phyloP scores from a whole-genome alignment of 169 alveolate species.

The Plasmodium knowlesi region DNA sequence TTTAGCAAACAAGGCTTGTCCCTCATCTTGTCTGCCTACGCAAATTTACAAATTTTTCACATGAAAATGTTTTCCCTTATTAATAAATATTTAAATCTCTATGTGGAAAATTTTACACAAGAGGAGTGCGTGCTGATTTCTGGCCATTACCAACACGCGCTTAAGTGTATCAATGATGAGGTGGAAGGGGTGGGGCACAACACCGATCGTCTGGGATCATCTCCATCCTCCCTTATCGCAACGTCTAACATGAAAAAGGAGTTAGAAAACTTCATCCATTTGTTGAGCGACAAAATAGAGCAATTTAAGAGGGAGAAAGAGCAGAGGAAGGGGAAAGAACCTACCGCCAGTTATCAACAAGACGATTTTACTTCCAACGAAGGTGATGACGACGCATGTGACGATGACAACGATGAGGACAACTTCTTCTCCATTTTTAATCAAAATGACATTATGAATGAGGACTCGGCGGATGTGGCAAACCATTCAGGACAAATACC shows the following conservation, averaged over 20 bases:
- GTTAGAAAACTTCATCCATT: slow-evolving; percentile 1
- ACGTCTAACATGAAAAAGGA: slow-evolving; percentile 35
- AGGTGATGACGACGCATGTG: slow-evolving; percentile 22
- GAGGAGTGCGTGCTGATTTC: slow-evolving; percentile 42
- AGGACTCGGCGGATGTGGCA: background rate
- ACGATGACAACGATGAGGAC: slow-evolving; percentile 18
- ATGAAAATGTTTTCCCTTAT: slow-evolving; percentile 48
- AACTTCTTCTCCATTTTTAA: slow-evolving; percentile 56
- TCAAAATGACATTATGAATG: slow-evolving; percentile 38
- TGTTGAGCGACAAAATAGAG: slow-evolving; percentile 17
- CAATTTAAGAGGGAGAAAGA: background rate
- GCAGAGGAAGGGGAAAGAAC: background rate
- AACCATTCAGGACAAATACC: background rate
- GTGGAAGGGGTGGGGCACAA: background rate
- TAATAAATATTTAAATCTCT: slow-evolving; percentile 51
- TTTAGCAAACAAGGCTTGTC: slow-evolving; percentile 65
- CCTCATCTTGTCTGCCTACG: slow-evolving; percentile 33
- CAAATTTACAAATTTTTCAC: slow-evolving; percentile 63
- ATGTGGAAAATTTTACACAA: slow-evolving; percentile 12
- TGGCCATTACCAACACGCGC: slow-evolving; percentile 27
- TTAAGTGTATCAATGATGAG: slow-evolving; percentile 26
- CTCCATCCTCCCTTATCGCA: background rate
- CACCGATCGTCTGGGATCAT: background rate
- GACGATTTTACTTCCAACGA: background rate
- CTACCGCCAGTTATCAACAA: background rate